Base-by-base conservation (phyloP, 495 filamentous ascomycete genomes). In the Polyplosphaeria fusca region DNA sequence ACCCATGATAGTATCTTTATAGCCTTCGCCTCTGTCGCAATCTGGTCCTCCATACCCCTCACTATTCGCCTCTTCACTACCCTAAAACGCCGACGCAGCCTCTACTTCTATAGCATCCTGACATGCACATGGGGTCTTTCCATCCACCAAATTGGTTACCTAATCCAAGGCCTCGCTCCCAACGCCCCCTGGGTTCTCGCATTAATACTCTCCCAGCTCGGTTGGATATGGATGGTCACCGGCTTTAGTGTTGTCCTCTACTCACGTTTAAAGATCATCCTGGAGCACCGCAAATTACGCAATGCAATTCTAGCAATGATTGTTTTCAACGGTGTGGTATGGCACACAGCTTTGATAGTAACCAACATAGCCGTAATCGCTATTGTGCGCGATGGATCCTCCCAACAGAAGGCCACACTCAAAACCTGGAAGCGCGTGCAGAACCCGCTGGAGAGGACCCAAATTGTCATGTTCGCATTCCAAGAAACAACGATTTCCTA, bases 101-200 rank as follows among this genome's bases (percentile, higher is more conserved):
- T 55, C 38, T 55, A 55, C 40, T 55, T 55, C 40, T 55, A 35
- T n/a, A n/a, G 19, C 38, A 45, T 55, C 19, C 40, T 55, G 20
- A 32, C 22, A 22, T 42, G 28, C n/a, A 45, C 51, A 13, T 55
- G 51, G 51, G 51, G 51, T 24, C 23, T 55, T 5, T 45, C 39
- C 22, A 28, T 55, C 19, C 51, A 26, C 25, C 22, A 26, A 30
- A 46, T 55, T 39, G 51, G 51, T 7, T 55, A 28, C 39, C 20
- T 55, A 11, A n/a, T 55, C 4, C 22, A 55, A 20, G 44, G 24
- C 4, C 25, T 30, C 1, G 40, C 35, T 27, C 51, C 19, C 25
- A 14, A 35, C 14, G 18, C 22, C 13, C 39, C 39, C 14, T 55
- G 51, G 51, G 14, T 12, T 3, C 35, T 52, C 48, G 16, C 30